Evolutionary conservation across 1,284 basidiomycete genomes (phyloP).

Genomic region (Apiotrichum gamsii): DNA sequence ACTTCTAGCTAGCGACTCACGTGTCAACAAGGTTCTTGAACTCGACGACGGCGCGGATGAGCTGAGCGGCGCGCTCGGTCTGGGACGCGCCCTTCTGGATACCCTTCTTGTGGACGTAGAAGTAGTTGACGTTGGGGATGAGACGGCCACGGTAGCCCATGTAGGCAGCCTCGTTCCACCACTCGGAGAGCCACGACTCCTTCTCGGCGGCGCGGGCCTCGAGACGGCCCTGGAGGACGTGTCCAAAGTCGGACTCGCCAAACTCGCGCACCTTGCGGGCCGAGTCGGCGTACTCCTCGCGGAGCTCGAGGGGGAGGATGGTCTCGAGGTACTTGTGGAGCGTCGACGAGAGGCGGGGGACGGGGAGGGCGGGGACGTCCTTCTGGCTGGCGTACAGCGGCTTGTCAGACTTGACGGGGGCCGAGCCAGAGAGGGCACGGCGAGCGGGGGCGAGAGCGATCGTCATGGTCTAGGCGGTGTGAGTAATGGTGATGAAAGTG

Average conservation of each 20-base stretch:
- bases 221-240: conserved; percentile 73
- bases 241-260: conserved; percentile 61
- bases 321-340: conserved; percentile 78
- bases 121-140: conserved; percentile 92
- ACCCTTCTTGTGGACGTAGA: conserved; percentile 80
- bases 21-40: conserved; percentile 76
- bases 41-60: conserved; percentile 74
- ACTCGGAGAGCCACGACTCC: conserved; percentile 85
- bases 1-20: too few species aligned
- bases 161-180: conserved; percentile 92
- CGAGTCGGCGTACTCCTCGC: conserved; percentile 58
- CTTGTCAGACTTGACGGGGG: conserved; percentile 14
- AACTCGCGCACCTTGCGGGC: conserved; percentile 63
- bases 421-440: conserved; percentile 7
- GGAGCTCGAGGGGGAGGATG: conserved; percentile 66
- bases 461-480: conserved; percentile 1
- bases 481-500: conserved; percentile 1
- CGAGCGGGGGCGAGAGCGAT: conserved; percentile 7
- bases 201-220: conserved; percentile 59
- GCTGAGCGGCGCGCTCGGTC: conserved; percentile 65
- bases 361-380: conserved; percentile 72
- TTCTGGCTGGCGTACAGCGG: conserved; percentile 75
- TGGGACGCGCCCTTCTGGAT: conserved; percentile 53
- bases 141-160: conserved; percentile 63
- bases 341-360: conserved; percentile 74